Evolutionary conservation across 163 green algal species (phyloP).

Genomic region (Scenedesmus sp.): DNA sequence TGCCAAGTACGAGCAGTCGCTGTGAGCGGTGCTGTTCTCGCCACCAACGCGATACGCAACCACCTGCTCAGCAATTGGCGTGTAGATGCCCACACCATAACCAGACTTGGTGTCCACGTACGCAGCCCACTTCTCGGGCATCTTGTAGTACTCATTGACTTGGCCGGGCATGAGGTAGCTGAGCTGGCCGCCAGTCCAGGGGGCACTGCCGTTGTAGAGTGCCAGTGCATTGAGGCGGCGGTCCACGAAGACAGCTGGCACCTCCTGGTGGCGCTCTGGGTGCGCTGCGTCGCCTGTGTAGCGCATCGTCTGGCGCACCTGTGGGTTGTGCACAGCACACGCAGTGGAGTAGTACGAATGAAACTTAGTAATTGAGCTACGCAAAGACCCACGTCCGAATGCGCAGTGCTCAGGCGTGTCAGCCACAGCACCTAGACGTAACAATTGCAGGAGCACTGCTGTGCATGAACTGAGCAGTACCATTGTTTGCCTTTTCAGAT

Average conservation of each 20-base stretch:
- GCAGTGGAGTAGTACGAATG: not conserved
- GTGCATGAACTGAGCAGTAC: too few species aligned
- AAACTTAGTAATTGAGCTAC: too few species aligned
- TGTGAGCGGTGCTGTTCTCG: slow-evolving; percentile 26
- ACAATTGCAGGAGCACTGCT: too few species aligned
- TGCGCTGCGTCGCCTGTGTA: slow-evolving; percentile 36
- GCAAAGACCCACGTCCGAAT: too few species aligned
- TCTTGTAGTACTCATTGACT: slow-evolving; percentile 19
- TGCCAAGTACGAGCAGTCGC: slow-evolving; percentile 38
- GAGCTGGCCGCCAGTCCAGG: slow-evolving; percentile 11
- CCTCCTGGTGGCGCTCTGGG: slow-evolving; percentile 33
- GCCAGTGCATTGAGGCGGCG: slow-evolving; percentile 36
- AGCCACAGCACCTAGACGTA: not conserved
- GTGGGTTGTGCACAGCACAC: too few species aligned
- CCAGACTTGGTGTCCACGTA: slow-evolving; percentile 34
- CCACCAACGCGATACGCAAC: slow-evolving; percentile 43
- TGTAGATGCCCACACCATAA: slow-evolving; percentile 35
- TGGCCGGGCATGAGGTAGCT: slow-evolving; percentile 37
- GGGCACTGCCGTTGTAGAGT: slow-evolving; percentile 30
- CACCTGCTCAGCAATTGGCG: slow-evolving; percentile 9
- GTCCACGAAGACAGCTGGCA: slow-evolving; percentile 54
- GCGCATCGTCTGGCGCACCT: slow-evolving; percentile 40
- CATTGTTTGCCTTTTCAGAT: too few species aligned
- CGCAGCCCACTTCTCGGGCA: slow-evolving; percentile 41
- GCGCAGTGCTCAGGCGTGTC: not conserved